Evolutionary conservation across 2,329 filamentous ascomycete genomes (phyloP).

Genomic region (Tolypocladium tropicale): DNA sequence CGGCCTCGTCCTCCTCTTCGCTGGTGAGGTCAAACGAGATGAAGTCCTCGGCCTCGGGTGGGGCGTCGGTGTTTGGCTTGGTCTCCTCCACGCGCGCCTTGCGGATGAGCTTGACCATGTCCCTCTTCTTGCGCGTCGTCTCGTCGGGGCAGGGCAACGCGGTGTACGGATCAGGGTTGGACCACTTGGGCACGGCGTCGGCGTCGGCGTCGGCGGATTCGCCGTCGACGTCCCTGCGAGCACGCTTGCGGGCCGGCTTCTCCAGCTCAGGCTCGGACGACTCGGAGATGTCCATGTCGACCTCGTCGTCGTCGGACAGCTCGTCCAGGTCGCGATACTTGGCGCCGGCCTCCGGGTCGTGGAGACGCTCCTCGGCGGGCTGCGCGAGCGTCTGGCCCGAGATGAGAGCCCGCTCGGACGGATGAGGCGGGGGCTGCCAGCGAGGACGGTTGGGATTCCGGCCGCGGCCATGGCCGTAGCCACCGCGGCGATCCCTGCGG

Average conservation of each 20-base stretch:
- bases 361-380: conserved; percentile 36
- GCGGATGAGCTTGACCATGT: conserved; percentile 84
- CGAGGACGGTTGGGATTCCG: conserved; percentile 16
- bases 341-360: conserved; percentile 31
- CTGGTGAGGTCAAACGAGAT: conserved; percentile 72
- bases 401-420: conserved; percentile 40
- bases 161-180: conserved; percentile 91
- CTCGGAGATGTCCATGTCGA: conserved; percentile 52
- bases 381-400: conserved; percentile 29
- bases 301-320: conserved; percentile 52
- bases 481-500: conserved; percentile 15
- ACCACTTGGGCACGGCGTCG: conserved; percentile 66
- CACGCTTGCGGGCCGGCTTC: conserved; percentile 27
- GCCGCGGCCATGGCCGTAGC: conserved; percentile 8
- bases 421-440: conserved; percentile 27
- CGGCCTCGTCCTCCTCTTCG: conserved; percentile 31
- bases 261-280: conserved; percentile 21
- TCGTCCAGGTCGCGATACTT: conserved; percentile 47
- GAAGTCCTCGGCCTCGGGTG: conserved; percentile 65
- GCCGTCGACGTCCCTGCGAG: conserved; percentile 15
- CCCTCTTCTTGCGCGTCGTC: conserved; percentile 61
- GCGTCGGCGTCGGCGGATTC: conserved; percentile 30
- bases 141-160: conserved; percentile 73
- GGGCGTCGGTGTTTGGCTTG: conserved; percentile 35
- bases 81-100: conserved; percentile 65